Evolutionary conservation across 108 stramenopile genomes (phyloP), one percentile per base, ranked within the genome.

Genomic region (Cyclotella choctawhatcheeana): DNA sequence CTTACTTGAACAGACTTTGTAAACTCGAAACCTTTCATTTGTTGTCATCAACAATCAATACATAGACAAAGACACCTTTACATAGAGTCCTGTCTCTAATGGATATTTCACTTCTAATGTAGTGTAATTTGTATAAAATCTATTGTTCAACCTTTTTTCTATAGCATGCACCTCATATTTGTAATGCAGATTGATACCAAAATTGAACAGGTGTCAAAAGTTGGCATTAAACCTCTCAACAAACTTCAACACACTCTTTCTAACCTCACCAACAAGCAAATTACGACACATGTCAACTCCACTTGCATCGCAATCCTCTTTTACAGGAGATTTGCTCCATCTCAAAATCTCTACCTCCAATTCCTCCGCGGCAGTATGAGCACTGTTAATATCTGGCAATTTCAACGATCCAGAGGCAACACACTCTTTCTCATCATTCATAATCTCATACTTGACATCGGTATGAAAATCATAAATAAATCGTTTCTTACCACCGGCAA

Each of bases 401-500:
- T 67, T 71, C 43, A 93, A 69, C 25, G 61, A 76, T 18, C 92
- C 94, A n/a, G 73, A 80, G 0, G 88, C 90, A 17, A 92, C 44
- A n/a, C 84, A 76, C 3, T 84, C 83, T 33, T 78, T 77, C 44
- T 76, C 84, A 13, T 64, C 71, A 48, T 89, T 67, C 18, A 56
- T 40, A 20, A 97, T 84, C 54, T 93, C 85, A 63, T 82, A 97
- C 14, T 88, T 70, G 34, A 93, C 52, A 29, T 71, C 69, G 40
- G 77, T 67, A 69, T 88, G 77, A 61, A 89, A 96, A 66, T 98
- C 97, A 65, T 97, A 98, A 59, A 98, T 87, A 78, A 93, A 96
- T 27, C 96, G 84, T 71, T 93, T 96, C 82, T 96, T 97, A 7
- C 96, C 98, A 33, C 95, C 87, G 10, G 89, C 84, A 50, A 94